Percentiles rank a stretch among this genome's conserved stretches.
These are phyloP conservation scores for Syzygium malaccense DNA, from an alignment of 441 rosid genomes.

Conservation along the genomic window DNA sequence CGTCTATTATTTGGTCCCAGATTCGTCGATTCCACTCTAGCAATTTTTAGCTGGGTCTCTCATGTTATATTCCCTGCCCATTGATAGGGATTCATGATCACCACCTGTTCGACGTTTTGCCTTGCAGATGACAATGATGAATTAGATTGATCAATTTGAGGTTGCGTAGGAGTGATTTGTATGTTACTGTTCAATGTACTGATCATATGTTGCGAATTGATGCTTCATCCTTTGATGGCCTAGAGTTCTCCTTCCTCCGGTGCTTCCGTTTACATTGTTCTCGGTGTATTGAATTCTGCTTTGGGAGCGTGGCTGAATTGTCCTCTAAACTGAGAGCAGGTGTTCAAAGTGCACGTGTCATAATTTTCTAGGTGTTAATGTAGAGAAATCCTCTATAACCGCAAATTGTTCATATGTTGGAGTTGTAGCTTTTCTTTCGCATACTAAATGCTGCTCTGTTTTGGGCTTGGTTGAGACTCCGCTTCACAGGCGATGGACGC, in stretches of 20 bases:
- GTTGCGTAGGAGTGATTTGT: neutral
- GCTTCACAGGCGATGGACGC: neutral
- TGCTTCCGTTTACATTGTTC: neutral
- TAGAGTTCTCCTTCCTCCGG: neutral
- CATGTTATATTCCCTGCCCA: neutral
- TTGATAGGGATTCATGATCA: neutral
- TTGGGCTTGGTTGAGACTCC: neutral
- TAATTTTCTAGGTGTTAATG: neutral
- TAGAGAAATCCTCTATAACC: no score
- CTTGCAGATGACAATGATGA: neutral
- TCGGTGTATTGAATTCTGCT: neutral
- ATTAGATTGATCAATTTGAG: neutral
- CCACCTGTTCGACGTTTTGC: neutral
- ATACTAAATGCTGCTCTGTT: neutral
- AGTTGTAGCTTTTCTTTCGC: neutral
- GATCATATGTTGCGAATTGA: neutral
- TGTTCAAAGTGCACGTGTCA: neutral
- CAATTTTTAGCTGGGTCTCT: neutral
- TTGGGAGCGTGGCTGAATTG: neutral
- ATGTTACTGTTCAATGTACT: neutral
- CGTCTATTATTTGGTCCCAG: no score
- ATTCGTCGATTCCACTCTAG: neutral
- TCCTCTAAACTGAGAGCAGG: neutral
- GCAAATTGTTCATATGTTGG: neutral
- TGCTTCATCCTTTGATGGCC: neutral